Base-by-base conservation (phyloP, 2,329 filamentous ascomycete genomes). In the Aureobasidium melanogenum region DNA sequence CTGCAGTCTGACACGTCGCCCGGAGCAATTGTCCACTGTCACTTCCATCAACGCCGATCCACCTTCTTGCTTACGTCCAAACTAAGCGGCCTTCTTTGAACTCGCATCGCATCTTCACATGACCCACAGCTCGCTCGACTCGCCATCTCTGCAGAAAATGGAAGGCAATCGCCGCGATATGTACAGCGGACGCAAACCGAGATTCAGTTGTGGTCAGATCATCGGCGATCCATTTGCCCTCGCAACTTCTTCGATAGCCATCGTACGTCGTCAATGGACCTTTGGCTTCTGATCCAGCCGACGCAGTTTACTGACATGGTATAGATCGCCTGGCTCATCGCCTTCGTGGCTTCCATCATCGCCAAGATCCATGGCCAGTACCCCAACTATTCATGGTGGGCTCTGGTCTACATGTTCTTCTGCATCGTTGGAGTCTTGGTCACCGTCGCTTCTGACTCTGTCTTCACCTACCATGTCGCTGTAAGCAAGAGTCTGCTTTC, bases 211-310 rank as follows among this genome's bases (percentile, higher is more conserved):
- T 75, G 89, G 89, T 73, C 95, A 97, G 76, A 91, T 99, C 69
- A 82, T 97, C 64, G 94, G 94, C 69, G 93, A 99, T 77, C 94
- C 94, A 6, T 97, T 99, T 76, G 92, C 93, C 63, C 83, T 99
- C 63, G 91, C 92, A 60, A 97, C 94, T 38, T 85, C 96, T 66
- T 97, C 93, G 62, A 97, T 97, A 74, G 85, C 88, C 65, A 81
- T 89, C 72, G 93, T 97, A 84, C 75, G 91, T 83, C 34, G 44
- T 30, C 36, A 24, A 15, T 17, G 36, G 36, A 54, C 50, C 50
- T 17, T 10, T 28, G 36, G 22, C 30, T 4, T 10, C 14, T 9
- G 7, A 10, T 41, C 19, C 2, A 15, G 28, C 19, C 19, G 30
- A 36, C 30, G n/a, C 46, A 30, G 4, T 19, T 55, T 30, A 36